Conservation (phyloP, 2,329 filamentous ascomycete species). For the Colletotrichum lupini region DNA sequence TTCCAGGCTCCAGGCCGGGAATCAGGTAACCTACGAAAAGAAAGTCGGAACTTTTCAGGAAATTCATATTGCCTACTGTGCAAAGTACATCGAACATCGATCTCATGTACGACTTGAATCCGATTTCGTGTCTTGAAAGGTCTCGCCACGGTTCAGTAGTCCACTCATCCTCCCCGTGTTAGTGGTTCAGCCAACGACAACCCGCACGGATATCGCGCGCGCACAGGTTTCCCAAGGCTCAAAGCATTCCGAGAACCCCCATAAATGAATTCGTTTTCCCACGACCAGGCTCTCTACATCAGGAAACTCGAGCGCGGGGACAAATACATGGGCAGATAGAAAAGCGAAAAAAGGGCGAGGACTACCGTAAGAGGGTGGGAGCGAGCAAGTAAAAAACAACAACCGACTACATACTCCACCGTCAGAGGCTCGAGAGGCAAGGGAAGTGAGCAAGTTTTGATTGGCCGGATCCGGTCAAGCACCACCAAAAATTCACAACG, state of each 20-base stretch:
- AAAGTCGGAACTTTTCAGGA: background rate
- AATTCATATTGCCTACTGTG: background rate
- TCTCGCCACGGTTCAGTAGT: background rate
- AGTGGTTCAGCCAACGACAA: background rate
- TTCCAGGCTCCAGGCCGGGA: background rate
- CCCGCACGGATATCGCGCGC: constrained; percentile 8
- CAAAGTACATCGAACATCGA: background rate
- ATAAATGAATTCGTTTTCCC: background rate
- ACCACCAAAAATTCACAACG: constrained; percentile 29
- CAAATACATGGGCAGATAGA: too few relatives aligned
- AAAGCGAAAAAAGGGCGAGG: too few relatives aligned
- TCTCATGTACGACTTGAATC: background rate
- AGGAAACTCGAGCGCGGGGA: constrained; percentile 21
- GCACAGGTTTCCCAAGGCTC: background rate
- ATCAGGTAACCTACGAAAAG: background rate
- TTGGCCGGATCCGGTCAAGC: constrained; percentile 44
- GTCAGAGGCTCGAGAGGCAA: constrained; percentile 33
- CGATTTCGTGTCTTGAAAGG: background rate
- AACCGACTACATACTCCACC: constrained; percentile 22
- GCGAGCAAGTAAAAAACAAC: constrained; percentile 5
- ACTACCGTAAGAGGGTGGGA: constrained; percentile 29
- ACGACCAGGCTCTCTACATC: constrained; percentile 10
- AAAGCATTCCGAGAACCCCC: background rate
- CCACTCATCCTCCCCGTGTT: background rate
- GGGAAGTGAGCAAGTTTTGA: constrained; percentile 58